Conservation (phyloP, 805 yeast species). For the Cephaloascus fragrans region DNA sequence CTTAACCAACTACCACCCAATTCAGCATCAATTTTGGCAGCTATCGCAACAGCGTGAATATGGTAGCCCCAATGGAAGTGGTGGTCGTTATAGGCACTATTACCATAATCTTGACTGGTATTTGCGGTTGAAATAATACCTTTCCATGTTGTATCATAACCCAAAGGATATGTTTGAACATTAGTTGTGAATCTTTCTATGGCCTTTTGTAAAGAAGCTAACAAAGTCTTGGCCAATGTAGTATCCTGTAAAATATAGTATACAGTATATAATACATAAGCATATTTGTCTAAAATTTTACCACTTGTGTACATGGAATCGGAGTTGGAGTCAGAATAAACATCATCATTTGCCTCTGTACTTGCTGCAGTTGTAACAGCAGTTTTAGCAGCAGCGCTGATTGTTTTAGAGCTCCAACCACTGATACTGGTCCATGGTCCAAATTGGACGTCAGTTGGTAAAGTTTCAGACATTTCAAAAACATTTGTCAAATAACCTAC, state of each 20-base stretch:
- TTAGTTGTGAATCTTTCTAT: conserved; percentile 61
- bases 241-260: conserved; percentile 54
- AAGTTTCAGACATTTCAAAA: conserved; percentile 28
- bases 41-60: conserved; percentile 59
- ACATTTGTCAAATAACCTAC: conserved; percentile 30
- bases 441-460: conserved; percentile 36
- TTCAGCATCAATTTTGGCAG: conserved; percentile 44
- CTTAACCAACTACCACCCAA: conserved; percentile 46
- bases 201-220: conserved; percentile 56
- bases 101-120: conserved; percentile 59
- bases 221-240: conserved; percentile 35
- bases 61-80: conserved; percentile 74
- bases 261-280: conserved; percentile 70
- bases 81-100: conserved; percentile 64
- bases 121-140: conserved; percentile 70
- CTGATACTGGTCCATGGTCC: conserved; percentile 21
- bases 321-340: conserved; percentile 44
- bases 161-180: conserved; percentile 60
- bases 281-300: conserved; percentile 81
- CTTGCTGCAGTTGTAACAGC: conserved; percentile 36
- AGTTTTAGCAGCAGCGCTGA: conserved; percentile 4
- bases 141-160: conserved; percentile 71
- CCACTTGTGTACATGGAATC: conserved; percentile 92
- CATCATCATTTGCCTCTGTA: conserved; percentile 44
- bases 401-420: conserved; percentile 1